Base-by-base conservation (phyloP, 495 filamentous ascomycete species). In the Pseudoneurospora amorphoporcata region DNA sequence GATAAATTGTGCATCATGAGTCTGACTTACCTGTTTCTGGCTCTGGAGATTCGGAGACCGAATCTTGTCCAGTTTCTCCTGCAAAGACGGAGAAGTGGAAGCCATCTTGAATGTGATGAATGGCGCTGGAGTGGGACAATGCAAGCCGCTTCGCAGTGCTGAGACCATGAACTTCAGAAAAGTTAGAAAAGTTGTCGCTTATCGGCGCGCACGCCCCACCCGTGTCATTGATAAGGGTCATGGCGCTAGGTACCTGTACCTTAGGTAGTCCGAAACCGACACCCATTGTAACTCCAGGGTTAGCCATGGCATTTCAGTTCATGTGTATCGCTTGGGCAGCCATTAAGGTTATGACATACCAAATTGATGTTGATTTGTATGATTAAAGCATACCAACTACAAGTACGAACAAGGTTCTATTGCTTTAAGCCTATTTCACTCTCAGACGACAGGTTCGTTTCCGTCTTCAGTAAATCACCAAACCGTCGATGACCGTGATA, bases 41-140 rank as follows among this genome's bases (percentile, higher is more conserved):
- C 92, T 98, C 81, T 98, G 92, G 76, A 97, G 90, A 84, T 97
- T 97, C 38, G 95, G 95, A 81, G 92, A 94, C 82, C 95, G 91
- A 79, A 98, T 97, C 87, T 94, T 97, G 81, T 95, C 92, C 77
- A 99, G 88, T 86, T 92, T 96, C 84, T 95, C 95, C 77, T 89
- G 88, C 74, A 98, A 84, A 80, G 93, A 92, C 88, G 92, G 70
- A 69, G 78, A 77, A 17, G 39, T 40, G 39, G 73, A 61, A 70
- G 81, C 82, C 84, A 86, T 86, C 70, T 79, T 83, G 78, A 77
- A 69, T 39, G 71, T 72, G 47, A 43, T 68, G 69, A 39, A 42
- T 65, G 39, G 69, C 73, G 65, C 74, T 70, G 65, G 39, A 65
- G 72, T 73, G 47, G 76, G 73, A 74, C 76, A 76, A 70, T 42